Base-by-base conservation (phyloP, 1,284 basidiomycete species). In the Phellopilus nigrolimitatus region DNA sequence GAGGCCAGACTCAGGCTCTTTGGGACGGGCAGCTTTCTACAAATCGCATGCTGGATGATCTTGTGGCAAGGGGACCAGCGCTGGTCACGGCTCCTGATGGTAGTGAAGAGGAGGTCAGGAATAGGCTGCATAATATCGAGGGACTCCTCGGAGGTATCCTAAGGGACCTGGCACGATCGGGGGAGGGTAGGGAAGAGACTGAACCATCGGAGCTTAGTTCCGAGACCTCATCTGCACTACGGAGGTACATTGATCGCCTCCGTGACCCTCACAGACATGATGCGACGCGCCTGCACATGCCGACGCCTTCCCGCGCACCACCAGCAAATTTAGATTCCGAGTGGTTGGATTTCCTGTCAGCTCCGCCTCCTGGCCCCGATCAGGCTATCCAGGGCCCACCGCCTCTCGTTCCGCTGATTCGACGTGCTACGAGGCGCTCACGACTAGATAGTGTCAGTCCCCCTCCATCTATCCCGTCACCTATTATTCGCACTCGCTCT, bases 11-110 rank as follows among this genome's bases (percentile, higher is more conserved):
- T 2, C 66, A 66, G 2, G 73, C 69, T 3, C 63, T 88, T 13
- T 71, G 74, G 67, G 73, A 84, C 44, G 78, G 75, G 2, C 86
- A 88, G 62, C 59, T 66, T 0, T 68, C 74, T 0, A 76, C 82
- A 4, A 80, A 81, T 48, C 70, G 74, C 31, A 68, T 71, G 55
- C 55, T 78, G 36, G 69, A 75, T 24, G 72, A 78, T 40, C 61
- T 79, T 28, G 67, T 69, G 7, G 57, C 22, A 62, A 63, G n/a
- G 19, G 30, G 47, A 25, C 37, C 17, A 1, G 36, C 56, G 2
- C n/a, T 59, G 28, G 37, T 44, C 43, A 39, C 50, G 59, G 60
- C 44, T 33, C 41, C 33, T 7, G 55, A 39, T 43, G 62, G 58
- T 15, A 67, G 68, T 13, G 65, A 68, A 36, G 60, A 64, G 0